Evolutionary conservation across 2,329 filamentous ascomycete species (phyloP), one percentile per base, ranked within the genome.

Genomic region (Colletotrichum limetticola): DNA sequence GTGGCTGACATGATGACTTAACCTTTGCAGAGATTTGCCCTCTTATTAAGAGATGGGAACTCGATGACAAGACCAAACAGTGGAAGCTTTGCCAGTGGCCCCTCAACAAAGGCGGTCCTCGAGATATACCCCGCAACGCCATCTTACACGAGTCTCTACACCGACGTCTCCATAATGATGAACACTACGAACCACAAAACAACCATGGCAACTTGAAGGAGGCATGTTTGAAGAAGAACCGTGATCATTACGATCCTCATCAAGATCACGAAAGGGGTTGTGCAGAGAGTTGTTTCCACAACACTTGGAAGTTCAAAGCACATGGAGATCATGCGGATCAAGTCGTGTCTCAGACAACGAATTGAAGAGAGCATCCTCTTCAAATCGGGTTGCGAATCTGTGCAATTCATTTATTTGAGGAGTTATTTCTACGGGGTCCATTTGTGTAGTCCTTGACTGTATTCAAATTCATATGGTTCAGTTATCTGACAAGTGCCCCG

Each of bases 21-120:
- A 1, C 12, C 3, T 24, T 11, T 35, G 56, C 19, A 70, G 67
- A 70, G 2, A 52, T 32, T 19, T 59, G 46, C n/a, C 84, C 84
- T 0, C 74, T 83, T 63, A 78, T 85, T 46, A 82, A 80, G 0
- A 82, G 84, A 7, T 84, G 82, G 82, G 84, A 85, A 49, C 76
- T 85, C 22, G 52, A 55, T 11, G 52, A n/a, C 22, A 12, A 78
- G 3, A 64, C 75, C n/a, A 78, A 78, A 46, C 66, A 74, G 19
- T 83, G 81, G 82, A 76, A 76, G 6, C 78, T 82, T 16, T 42
- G 37, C 14, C 14, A 42, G 37, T 42, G 37, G 37, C 37, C n/a
- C 73, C 81, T 83, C 53, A 84, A 85, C 76, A 75, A 42, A n/a
- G 83, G 82, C 19, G 72, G 74, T 1, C 71, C 79, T 5, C 81